These are phyloP conservation scores for Xylaria castorea DNA, from an alignment of 495 filamentous ascomycete species.

Conservation along the genomic window DNA sequence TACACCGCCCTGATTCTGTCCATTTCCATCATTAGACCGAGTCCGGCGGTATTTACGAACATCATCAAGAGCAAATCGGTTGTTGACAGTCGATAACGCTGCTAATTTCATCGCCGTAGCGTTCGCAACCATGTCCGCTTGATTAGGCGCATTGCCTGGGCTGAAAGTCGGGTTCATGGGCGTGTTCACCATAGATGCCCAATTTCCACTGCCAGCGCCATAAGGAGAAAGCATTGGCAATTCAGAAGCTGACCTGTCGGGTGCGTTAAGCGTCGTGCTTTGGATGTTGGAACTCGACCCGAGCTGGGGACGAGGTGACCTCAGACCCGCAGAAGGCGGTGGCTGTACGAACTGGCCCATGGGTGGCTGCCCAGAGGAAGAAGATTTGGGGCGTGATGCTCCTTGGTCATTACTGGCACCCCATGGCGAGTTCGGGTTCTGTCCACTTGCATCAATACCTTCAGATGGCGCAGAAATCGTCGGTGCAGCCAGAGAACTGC, in stretches of 20 bases:
- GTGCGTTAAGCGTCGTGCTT: slow-evolving; percentile 78
- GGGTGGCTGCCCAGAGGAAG: slow-evolving; percentile 78
- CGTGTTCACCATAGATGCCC: slow-evolving; percentile 98
- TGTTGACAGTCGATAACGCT: slow-evolving; percentile 95
- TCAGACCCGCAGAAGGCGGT: slow-evolving; percentile 76
- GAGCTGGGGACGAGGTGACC: slow-evolving; percentile 78
- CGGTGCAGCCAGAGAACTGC: slow-evolving; percentile 79
- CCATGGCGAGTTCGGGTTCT: slow-evolving; percentile 81
- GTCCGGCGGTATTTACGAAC: slow-evolving; percentile 91
- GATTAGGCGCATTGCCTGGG: slow-evolving; percentile 61
- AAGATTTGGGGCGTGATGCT: slow-evolving; percentile 79
- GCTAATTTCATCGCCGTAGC: slow-evolving; percentile 99
- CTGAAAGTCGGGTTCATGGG: slow-evolving; percentile 91
- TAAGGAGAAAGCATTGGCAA: slow-evolving; percentile 91
- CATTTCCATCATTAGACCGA: slow-evolving; percentile 85
- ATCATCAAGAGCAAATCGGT: slow-evolving; percentile 95
- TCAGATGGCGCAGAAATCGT: slow-evolving; percentile 71
- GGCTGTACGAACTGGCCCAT: slow-evolving; percentile 98
- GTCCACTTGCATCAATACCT: slow-evolving; percentile 53
- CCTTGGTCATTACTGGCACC: slow-evolving; percentile 61
- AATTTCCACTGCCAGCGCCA: slow-evolving; percentile 82
- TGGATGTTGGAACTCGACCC: slow-evolving; percentile 75
- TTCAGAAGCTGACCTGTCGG: slow-evolving; percentile 69
- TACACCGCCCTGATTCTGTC: slow-evolving; percentile 50
- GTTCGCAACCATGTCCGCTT: slow-evolving; percentile 98